Evolutionary conservation across 768 basidiomycete genomes (phyloP).

Genomic region (Rhizopogon roseolus): DNA sequence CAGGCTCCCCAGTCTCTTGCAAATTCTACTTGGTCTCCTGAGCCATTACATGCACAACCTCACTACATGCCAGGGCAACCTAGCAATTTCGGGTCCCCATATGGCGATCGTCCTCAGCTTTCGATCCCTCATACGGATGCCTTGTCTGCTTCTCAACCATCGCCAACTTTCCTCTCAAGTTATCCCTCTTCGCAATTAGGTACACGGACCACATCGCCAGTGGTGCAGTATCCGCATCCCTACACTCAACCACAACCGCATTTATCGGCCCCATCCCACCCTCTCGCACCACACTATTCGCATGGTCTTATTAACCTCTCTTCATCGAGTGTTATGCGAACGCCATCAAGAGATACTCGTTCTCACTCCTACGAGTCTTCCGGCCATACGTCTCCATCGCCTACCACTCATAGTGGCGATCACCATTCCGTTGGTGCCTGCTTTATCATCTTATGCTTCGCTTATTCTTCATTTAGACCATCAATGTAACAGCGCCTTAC

Average conservation of each 20-base stretch:
- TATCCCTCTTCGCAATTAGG: conserved; percentile 30
- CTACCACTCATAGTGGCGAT: conserved; percentile 34
- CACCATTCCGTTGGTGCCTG: conserved; percentile 19
- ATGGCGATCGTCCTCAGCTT: conserved; percentile 24
- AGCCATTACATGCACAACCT: conserved; percentile 29
- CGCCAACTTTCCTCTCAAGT: conserved; percentile 23
- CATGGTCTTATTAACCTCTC: conserved; percentile 41
- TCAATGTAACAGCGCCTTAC: conserved; percentile 66
- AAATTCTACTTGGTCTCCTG: conserved; percentile 33
- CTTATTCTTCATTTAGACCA: conserved; percentile 52
- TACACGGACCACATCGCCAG: conserved; percentile 24
- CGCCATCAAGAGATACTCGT: conserved; percentile 22
- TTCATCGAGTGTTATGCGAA: conserved; percentile 27
- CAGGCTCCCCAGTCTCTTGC: conserved; percentile 18
- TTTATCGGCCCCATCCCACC: conserved; percentile 16
- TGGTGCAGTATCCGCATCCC: conserved; percentile 31
- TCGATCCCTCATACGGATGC: conserved; percentile 28
- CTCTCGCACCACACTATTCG: conserved; percentile 41
- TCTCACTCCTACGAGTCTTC: conserved; percentile 21
- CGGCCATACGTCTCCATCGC: conserved; percentile 38
- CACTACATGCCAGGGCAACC: conserved; percentile 16
- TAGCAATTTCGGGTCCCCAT: conserved; percentile 16
- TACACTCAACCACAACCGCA: conserved; percentile 24
- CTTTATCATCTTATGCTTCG: conserved; percentile 14
- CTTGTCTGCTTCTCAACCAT: conserved; percentile 22